Conservation (phyloP, 2,329 filamentous ascomycete species). For the Davidsoniella neocaledoniae region DNA sequence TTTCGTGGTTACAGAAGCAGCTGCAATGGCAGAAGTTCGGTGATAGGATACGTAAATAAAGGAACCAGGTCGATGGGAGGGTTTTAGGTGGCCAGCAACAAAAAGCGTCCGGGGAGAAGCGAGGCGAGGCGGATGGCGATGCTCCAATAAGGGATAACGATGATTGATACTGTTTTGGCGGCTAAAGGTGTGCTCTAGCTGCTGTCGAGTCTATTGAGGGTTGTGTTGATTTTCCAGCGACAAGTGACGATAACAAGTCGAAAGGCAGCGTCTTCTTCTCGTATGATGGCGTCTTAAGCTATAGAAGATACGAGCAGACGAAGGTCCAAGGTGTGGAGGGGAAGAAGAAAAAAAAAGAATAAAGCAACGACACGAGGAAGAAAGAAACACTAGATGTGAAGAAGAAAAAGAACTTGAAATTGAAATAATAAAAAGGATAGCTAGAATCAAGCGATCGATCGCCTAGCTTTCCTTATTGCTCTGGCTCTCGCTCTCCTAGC, state of each 20-base stretch:
- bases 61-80: neutral
- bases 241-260: too few relatives aligned
- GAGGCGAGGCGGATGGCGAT: too few relatives aligned
- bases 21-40: neutral
- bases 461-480: too few relatives aligned
- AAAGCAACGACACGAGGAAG: neutral
- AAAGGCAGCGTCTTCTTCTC: too few relatives aligned
- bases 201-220: too few relatives aligned
- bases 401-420: neutral
- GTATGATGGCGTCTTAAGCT: too few relatives aligned
- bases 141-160: too few relatives aligned
- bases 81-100: neutral
- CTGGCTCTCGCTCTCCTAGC: too few relatives aligned
- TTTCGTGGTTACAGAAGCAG: neutral
- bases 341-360: neutral
- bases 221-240: too few relatives aligned
- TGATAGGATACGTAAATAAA: neutral
- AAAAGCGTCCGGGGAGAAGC: neutral
- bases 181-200: too few relatives aligned
- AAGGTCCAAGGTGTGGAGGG: neutral
- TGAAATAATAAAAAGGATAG: neutral
- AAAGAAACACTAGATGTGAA: neutral
- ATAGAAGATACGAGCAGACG: neutral
- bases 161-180: too few relatives aligned
- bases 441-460: too few relatives aligned